Conservation (phyloP, 176 grass and related monocot species). For the Carex parvula region DNA sequence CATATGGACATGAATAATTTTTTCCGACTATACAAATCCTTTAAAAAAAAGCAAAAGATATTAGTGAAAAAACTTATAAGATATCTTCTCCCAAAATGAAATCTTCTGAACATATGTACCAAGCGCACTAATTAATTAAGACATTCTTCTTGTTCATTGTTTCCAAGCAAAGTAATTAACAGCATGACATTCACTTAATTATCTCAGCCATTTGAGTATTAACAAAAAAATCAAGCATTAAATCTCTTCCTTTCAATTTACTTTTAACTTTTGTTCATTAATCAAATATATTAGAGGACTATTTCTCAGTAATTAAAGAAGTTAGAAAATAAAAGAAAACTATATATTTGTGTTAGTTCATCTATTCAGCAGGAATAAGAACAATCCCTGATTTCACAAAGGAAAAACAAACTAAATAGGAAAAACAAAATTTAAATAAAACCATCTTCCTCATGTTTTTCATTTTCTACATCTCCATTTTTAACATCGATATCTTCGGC, state of each 20-base stretch:
- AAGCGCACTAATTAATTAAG: too few relatives aligned
- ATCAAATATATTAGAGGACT: neutral
- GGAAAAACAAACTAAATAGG: conserved; percentile 18
- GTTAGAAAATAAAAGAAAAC: neutral
- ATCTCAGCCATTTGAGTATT: neutral
- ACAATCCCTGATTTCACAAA: neutral
- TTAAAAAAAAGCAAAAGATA: too few relatives aligned
- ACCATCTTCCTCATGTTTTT: conserved; percentile 25
- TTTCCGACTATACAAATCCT: too few relatives aligned
- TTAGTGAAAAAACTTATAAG: too few relatives aligned
- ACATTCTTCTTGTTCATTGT: conserved; percentile 6
- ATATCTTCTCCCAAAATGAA: too few relatives aligned
- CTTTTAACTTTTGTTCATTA: neutral
- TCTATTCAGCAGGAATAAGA: neutral
- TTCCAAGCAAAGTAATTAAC: conserved; percentile 19
- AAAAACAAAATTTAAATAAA: neutral
- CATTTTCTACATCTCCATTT: neutral
- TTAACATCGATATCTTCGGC: neutral
- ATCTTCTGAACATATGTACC: too few relatives aligned
- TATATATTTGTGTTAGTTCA: conserved; percentile 22
- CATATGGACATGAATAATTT: too few relatives aligned
- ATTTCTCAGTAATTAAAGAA: neutral
- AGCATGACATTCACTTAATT: neutral
- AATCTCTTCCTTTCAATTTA: conserved; percentile 22
- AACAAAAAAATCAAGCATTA: conserved; percentile 3